Evolutionary conservation across 139 green algal genomes (phyloP).

Genomic region (Micromonas commoda): DNA sequence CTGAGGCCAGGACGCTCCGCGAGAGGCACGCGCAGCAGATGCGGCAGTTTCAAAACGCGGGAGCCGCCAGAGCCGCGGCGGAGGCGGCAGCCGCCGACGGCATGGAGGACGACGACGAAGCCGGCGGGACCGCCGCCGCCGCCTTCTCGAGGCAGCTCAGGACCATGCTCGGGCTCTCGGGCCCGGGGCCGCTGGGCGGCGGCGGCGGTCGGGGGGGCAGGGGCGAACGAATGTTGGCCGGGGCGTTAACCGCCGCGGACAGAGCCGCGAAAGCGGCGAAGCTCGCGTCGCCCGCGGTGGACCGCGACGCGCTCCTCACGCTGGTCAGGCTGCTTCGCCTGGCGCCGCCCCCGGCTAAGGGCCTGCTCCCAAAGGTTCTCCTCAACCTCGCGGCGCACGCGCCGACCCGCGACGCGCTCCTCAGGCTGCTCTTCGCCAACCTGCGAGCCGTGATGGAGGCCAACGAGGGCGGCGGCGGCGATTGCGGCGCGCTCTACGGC

Average conservation of each 20-base stretch:
- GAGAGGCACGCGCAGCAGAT: slow-evolving; percentile 35
- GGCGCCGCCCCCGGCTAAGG: slow-evolving; percentile 48
- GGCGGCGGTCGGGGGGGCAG: neutral
- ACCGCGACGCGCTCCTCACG: slow-evolving; percentile 53
- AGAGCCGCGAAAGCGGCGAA: slow-evolving; percentile 35
- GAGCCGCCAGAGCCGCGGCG: too few relatives aligned
- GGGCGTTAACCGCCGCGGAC: slow-evolving; percentile 1
- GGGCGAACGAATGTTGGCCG: slow-evolving; percentile 38
- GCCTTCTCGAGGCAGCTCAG: neutral
- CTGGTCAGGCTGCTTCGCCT: slow-evolving; percentile 63
- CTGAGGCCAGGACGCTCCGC: slow-evolving; percentile 65
- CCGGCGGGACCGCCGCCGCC: neutral
- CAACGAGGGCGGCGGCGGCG: neutral
- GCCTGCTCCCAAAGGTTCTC: slow-evolving; percentile 65
- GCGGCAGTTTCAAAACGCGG: slow-evolving; percentile 1
- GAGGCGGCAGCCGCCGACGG: neutral
- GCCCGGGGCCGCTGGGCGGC: neutral
- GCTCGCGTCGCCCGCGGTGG: slow-evolving; percentile 51
- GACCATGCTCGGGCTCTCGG: neutral
- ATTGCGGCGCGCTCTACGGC: slow-evolving; percentile 24
- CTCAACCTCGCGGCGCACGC: slow-evolving; percentile 68
- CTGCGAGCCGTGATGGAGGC: slow-evolving; percentile 34
- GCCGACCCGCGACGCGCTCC: slow-evolving; percentile 39
- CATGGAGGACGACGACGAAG: neutral
- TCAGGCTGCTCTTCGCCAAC: slow-evolving; percentile 58